Conservation (phyloP, 331 rosid genomes). For the Phaseolus coccineus region DNA sequence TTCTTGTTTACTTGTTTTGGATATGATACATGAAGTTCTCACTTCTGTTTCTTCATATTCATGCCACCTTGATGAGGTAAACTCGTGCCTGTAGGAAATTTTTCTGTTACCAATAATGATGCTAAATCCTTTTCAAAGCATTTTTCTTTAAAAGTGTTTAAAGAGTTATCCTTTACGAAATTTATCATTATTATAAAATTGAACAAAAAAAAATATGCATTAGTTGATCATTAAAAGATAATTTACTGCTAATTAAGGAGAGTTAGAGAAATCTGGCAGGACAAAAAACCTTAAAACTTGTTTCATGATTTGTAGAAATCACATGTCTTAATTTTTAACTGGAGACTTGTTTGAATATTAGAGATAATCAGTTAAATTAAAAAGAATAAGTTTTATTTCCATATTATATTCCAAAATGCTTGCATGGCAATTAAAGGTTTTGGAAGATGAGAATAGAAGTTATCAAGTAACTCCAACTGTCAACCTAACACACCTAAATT, state of each 20-base stretch:
- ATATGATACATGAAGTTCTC: neutral
- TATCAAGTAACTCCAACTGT: slow-evolving; percentile 55
- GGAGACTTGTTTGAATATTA: no score
- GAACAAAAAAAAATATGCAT: no score
- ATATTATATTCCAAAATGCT: neutral
- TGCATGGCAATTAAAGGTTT: slow-evolving; percentile 41
- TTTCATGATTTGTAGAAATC: no score
- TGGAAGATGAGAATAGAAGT: slow-evolving; percentile 42
- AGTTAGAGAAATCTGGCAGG: no score
- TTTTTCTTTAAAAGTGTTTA: neutral
- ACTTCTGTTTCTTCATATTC: neutral
- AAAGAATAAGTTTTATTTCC: neutral
- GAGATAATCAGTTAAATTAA: no score
- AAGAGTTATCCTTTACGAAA: no score
- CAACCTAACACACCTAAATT: slow-evolving; percentile 53
- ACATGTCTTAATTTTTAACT: no score
- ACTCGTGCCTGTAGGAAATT: neutral
- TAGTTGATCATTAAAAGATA: no score
- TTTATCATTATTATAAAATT: no score
- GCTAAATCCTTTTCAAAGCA: neutral
- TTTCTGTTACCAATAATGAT: neutral
- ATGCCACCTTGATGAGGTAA: neutral
- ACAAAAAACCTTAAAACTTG: no score
- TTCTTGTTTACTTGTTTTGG: neutral
- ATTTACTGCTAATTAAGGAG: no score